Evolutionary conservation across 495 filamentous ascomycete genomes (phyloP).

Genomic region (Penicillium angulare): DNA sequence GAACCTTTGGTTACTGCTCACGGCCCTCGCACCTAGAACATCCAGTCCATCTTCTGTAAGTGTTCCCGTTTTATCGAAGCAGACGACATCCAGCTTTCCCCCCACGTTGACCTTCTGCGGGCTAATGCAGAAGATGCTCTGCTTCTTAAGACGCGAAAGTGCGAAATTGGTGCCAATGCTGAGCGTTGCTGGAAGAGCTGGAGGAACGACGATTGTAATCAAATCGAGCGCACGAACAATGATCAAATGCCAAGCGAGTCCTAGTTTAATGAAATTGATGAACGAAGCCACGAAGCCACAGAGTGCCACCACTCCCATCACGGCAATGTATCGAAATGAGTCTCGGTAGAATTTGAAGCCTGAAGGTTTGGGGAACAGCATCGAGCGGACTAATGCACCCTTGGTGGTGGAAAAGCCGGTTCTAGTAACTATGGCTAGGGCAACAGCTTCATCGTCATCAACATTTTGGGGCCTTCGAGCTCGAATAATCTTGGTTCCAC

Average conservation of each 20-base stretch:
- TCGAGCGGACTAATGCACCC: constrained; percentile 91
- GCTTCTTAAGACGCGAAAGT: constrained; percentile 76
- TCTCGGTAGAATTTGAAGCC: constrained; percentile 98
- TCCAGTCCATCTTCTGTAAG: constrained; percentile 96
- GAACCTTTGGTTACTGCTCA: constrained; percentile 60
- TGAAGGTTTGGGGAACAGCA: constrained; percentile 97
- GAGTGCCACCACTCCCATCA: constrained; percentile 88
- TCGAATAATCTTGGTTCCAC: constrained; percentile 92
- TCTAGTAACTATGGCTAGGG: constrained; percentile 84
- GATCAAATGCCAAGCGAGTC: constrained; percentile 83
- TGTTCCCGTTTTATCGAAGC: constrained; percentile 98
- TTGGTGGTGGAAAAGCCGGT: constrained; percentile 98
- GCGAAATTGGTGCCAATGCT: constrained; percentile 98
- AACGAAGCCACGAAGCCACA: constrained; percentile 89
- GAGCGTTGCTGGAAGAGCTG: constrained; percentile 92
- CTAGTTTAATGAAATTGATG: constrained; percentile 84
- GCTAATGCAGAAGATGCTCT: constrained; percentile 95
- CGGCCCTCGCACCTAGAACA: constrained; percentile 82
- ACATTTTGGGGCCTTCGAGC: constrained; percentile 83
- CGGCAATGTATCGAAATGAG: constrained; percentile 96
- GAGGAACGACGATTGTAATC: constrained; percentile 97
- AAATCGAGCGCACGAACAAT: constrained; percentile 89
- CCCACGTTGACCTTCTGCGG: constrained; percentile 95
- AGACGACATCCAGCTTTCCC: constrained; percentile 92
- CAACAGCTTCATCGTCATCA: constrained; percentile 85